Base-by-base conservation (phyloP, 305 asterid genomes). In the Fraxinus ornus region DNA sequence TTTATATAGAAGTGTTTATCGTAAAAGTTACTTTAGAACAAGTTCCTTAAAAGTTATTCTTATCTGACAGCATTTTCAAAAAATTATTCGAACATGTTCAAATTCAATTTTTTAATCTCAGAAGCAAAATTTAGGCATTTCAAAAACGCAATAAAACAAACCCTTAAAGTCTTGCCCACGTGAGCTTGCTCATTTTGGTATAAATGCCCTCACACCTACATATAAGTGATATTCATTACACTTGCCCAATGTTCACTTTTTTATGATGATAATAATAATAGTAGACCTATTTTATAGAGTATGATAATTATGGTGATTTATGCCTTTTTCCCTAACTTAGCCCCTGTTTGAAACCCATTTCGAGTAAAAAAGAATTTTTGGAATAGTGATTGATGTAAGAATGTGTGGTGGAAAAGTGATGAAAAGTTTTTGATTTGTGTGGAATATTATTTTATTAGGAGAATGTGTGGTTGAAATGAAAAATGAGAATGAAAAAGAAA, bases 121-220 rank as follows among this genome's bases (percentile, higher is more conserved):
- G 0, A 49, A 49, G 0, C 60, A 49, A 49, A 49, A 15, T 49
- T 15, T 49, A 13, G 6, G 19, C 62, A 15, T 52, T 52, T 17
- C 7, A 52, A 52, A 52, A 52, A 4, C 8, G 1, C 8, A 3
- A 52, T 7, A 15, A 49, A 47, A 15, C 7, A 49, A 49, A 49
- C 7, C 62, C 21, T 52, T 52, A 17, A 17, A 37, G 73, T 5
- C 13, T 41, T 78, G 66, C 78, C 86, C 78, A 82, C 88, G 84
- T 82, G 88, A 80, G 82, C 7, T 71, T 52, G 57, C 26, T 79
- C 70, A 55, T 75, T 28, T 36, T 62, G 13, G 77, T 57, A 75
- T 72, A 82, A 57, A 55, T 80, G 79, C 77, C 21, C 84, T 76
- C 39, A 5, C 22, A 55, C 2, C 64, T 55, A 55, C 66, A 55